These are phyloP conservation scores for Onygena corvina DNA, from an alignment of 2,329 filamentous ascomycete genomes.

Conservation along the genomic window DNA sequence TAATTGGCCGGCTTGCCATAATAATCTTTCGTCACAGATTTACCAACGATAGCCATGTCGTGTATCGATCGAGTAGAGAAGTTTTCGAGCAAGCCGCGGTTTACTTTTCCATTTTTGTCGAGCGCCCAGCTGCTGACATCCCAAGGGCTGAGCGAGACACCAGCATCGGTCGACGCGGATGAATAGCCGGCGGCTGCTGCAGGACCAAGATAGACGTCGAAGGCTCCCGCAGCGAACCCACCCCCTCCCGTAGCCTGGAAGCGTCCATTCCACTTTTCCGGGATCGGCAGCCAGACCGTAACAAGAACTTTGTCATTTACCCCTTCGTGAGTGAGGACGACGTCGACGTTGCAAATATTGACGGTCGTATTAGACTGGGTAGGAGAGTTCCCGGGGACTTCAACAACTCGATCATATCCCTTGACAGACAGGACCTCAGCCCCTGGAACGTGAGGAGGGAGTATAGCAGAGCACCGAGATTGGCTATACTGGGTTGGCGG, in stretches of 20 bases:
- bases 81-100: background rate
- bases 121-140: background rate
- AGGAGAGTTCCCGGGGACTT: background rate
- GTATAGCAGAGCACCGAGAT: background rate
- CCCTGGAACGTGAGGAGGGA: background rate
- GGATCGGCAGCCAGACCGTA: background rate
- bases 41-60: background rate
- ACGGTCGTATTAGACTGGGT: background rate
- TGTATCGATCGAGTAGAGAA: background rate
- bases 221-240: background rate
- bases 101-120: background rate
- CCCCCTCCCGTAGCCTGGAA: conserved; percentile 1
- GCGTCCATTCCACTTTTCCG: conserved; percentile 3
- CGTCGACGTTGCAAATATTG: background rate
- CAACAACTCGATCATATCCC: background rate
- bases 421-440: background rate
- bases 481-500: background rate
- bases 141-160: background rate
- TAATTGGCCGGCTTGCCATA: conserved; percentile 3
- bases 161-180: background rate
- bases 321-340: background rate
- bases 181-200: background rate
- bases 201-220: background rate
- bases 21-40: background rate
- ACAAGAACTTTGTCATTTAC: conserved; percentile 1